Conservation (phyloP, 768 basidiomycete genomes). For the Phanerochaete carnosa region DNA sequence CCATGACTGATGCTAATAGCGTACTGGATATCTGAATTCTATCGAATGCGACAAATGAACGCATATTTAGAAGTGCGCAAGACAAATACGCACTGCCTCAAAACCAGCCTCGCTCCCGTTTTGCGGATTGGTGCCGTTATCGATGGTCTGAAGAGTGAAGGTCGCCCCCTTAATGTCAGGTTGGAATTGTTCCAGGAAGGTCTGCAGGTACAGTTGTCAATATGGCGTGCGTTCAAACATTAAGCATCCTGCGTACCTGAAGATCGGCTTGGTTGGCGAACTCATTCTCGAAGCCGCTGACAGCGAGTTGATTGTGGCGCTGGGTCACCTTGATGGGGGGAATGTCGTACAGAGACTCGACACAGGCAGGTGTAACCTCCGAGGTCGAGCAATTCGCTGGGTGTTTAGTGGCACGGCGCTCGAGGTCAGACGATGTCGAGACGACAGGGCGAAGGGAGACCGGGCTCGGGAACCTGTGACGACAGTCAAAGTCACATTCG, state of each 20-base stretch:
- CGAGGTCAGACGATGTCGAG: slow-evolving; percentile 20
- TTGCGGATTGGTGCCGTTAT: slow-evolving; percentile 41
- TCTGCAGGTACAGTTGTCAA: slow-evolving; percentile 35
- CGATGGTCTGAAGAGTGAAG: slow-evolving; percentile 23
- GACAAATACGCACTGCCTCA: slow-evolving; percentile 55
- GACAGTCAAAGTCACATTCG: neutral
- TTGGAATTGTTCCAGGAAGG: slow-evolving; percentile 49
- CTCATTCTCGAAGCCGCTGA: slow-evolving; percentile 18
- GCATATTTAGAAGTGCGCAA: neutral
- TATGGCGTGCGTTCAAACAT: neutral
- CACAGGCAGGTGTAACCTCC: slow-evolving; percentile 28
- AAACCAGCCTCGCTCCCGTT: slow-evolving; percentile 44
- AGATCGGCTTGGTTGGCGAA: slow-evolving; percentile 20
- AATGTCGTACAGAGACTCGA: slow-evolving; percentile 29
- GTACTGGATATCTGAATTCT: slow-evolving; percentile 23
- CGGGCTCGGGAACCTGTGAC: neutral
- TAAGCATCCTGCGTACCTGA: slow-evolving; percentile 12
- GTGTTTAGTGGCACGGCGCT: slow-evolving; percentile 6
- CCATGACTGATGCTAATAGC: slow-evolving; percentile 25
- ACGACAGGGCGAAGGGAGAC: neutral
- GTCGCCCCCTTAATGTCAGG: slow-evolving; percentile 36
- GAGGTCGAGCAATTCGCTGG: slow-evolving; percentile 20
- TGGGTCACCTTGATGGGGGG: slow-evolving; percentile 17
- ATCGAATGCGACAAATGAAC: neutral
- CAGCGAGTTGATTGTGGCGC: slow-evolving; percentile 15